Conservation (phyloP, 176 grass and related monocot genomes). For the Cymbopogon citratus region DNA sequence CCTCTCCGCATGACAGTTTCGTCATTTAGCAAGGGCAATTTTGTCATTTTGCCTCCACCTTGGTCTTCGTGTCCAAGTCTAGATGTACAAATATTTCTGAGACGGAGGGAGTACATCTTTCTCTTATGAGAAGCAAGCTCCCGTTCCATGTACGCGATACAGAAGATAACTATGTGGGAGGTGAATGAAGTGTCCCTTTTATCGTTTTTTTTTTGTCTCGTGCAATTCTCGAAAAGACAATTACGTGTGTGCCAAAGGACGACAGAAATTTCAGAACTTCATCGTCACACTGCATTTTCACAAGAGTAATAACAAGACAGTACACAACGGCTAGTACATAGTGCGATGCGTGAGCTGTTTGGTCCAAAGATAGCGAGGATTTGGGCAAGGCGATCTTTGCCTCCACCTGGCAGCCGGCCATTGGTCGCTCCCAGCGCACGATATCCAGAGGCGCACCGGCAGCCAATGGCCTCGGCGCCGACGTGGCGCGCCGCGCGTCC, state of each 20-base stretch:
- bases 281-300: background rate
- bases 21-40: no score
- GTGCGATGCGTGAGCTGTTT: background rate
- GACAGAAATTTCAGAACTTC: background rate
- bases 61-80: no score
- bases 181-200: no score
- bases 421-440: background rate
- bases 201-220: no score
- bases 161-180: no score
- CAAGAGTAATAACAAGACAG: background rate
- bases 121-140: no score
- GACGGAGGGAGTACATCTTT: no score
- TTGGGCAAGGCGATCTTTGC: conserved; percentile 9
- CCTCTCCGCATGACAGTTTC: no score
- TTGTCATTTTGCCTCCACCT: no score
- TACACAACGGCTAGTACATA: background rate
- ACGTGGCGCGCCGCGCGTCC: conserved; percentile 37
- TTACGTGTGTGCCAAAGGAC: background rate
- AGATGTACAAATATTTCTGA: no score
- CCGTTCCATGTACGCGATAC: no score
- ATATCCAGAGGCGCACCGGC: conserved; percentile 28
- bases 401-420: conserved; percentile 11
- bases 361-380: conserved; percentile 17
- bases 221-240: no score
- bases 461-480: conserved; percentile 10